Conservation (phyloP, 1,139 yeast genomes). For the Saccharomyces hybrid region DNA sequence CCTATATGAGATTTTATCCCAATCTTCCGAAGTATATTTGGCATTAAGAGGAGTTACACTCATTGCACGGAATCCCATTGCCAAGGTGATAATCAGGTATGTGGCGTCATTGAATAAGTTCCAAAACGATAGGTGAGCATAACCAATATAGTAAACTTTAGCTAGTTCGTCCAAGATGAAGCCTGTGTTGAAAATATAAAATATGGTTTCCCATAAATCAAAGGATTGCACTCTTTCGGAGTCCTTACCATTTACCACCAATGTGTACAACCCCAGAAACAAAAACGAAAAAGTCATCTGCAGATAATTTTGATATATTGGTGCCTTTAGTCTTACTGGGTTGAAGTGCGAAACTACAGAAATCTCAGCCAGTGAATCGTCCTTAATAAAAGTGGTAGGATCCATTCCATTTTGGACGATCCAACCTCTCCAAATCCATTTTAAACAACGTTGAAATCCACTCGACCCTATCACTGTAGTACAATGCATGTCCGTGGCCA, state of each 20-base stretch:
- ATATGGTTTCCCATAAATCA: conserved; percentile 46
- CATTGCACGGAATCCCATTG: conserved; percentile 50
- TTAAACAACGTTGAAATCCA: conserved; percentile 79
- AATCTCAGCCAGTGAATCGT: conserved; percentile 51
- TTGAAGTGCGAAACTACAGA: conserved; percentile 61
- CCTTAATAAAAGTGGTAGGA: conserved; percentile 61
- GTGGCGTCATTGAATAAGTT: conserved; percentile 67
- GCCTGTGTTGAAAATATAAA: conserved; percentile 62
- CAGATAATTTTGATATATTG: conserved; percentile 67
- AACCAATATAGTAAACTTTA: conserved; percentile 72
- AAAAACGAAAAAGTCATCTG: conserved; percentile 63
- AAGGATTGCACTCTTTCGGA: conserved; percentile 32
- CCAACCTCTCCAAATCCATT: conserved; percentile 94
- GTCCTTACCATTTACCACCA: conserved; percentile 49
- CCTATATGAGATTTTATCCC: conserved; percentile 63
- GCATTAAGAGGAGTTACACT: conserved; percentile 37
- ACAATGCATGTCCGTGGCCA: conserved; percentile 82
- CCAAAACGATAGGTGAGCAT: conserved; percentile 68
- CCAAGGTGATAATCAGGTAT: conserved; percentile 47
- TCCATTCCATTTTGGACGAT: conserved; percentile 67
- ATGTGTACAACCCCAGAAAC: conserved; percentile 54
- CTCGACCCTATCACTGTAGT: conserved; percentile 67
- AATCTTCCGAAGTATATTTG: conserved; percentile 28
- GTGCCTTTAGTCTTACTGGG: conserved; percentile 79
- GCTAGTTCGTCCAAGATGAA: conserved; percentile 57